These are phyloP conservation scores for Endogone sp. DNA, from an alignment of 192 early-diverging fungal species.

Conservation along the genomic window DNA sequence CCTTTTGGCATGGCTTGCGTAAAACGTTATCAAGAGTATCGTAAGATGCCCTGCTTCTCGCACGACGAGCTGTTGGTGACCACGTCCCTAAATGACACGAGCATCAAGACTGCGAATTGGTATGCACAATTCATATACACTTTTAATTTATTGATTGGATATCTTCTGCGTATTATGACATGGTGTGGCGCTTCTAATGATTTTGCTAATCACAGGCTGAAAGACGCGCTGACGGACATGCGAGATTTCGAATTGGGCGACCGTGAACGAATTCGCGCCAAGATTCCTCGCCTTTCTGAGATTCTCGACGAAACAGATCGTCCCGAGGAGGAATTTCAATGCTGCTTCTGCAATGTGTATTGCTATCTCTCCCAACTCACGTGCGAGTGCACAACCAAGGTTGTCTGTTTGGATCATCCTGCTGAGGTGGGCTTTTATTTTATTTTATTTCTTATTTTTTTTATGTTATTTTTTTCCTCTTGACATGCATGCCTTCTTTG, in stretches of 20 bases:
- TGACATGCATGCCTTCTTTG: neutral
- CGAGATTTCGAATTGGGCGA: conserved; percentile 48
- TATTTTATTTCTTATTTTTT: no score
- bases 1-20: conserved; percentile 77
- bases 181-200: no score
- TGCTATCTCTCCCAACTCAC: conserved; percentile 65
- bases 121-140: neutral
- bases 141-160: no score
- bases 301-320: conserved; percentile 39
- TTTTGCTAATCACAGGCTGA: conserved; percentile 35
- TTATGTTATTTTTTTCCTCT: no score
- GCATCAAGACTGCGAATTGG: conserved; percentile 28
- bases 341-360: conserved; percentile 66
- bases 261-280: conserved; percentile 32
- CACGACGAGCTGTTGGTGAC: conserved; percentile 89
- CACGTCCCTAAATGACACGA: conserved; percentile 39
- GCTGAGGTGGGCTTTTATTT: conserved; percentile 31
- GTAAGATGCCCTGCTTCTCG: conserved; percentile 84
- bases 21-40: conserved; percentile 73
- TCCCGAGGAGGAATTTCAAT: conserved; percentile 60
- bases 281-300: conserved; percentile 32
- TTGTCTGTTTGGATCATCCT: conserved; percentile 63
- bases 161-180: no score
- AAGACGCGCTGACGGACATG: conserved; percentile 43
- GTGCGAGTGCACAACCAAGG: conserved; percentile 56